A percentile compares a stretch with the other conserved stretches of the same genome.
phyloP scores from a whole-genome alignment of 345 rosid genomes.

The Durio zibethinus region DNA sequence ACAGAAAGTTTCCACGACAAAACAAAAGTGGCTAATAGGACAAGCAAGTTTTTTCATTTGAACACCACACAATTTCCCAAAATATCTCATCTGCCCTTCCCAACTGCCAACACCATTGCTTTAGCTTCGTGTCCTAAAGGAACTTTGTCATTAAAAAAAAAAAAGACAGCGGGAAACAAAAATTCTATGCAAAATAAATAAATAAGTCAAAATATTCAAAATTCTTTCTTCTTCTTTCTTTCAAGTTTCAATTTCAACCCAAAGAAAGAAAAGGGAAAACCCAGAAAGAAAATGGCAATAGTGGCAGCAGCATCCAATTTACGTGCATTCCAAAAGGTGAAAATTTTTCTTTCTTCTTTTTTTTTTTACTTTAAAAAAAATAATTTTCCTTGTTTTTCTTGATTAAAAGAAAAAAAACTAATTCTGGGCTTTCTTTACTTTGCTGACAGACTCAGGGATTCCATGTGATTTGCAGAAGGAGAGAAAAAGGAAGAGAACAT shows the following conservation, averaged over 20 bases:
- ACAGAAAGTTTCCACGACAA: too few species aligned
- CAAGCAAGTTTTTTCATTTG: too few species aligned
- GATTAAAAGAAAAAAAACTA: neutral
- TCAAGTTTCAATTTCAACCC: neutral
- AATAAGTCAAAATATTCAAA: neutral
- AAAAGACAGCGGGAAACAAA: neutral
- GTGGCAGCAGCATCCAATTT: neutral
- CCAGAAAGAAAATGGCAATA: conserved; percentile 12
- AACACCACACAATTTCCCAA: neutral
- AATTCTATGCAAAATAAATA: neutral
- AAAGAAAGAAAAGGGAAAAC: neutral
- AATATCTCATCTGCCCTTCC: neutral
- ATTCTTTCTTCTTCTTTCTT: neutral
- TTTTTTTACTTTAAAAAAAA: too few species aligned
- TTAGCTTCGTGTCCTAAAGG: neutral
- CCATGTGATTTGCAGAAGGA: conserved; percentile 61
- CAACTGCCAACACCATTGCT: neutral
- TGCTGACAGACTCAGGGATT: conserved; percentile 33
- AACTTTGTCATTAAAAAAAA: neutral
- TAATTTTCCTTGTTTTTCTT: neutral
- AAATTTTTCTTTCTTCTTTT: neutral
- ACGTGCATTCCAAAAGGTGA: conserved; percentile 13
- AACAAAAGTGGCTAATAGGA: too few species aligned
- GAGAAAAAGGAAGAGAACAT: conserved; percentile 58
- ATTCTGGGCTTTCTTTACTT: neutral